Conservation (phyloP, 257 asterid species). For the Salvia miltiorrhiza region DNA sequence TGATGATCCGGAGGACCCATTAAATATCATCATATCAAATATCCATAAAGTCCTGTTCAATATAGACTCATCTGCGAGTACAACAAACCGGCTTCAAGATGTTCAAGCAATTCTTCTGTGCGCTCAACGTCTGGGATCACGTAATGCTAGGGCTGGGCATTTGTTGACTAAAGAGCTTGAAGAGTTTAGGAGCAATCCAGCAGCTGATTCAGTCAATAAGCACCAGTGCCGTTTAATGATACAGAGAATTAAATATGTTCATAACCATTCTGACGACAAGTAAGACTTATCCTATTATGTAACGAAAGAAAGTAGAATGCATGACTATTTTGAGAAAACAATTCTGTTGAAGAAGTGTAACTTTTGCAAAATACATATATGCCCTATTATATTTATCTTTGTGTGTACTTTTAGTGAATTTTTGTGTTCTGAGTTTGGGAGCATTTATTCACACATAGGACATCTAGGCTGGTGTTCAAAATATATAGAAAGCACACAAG, state of each 20-base stretch:
- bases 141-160: conserved; percentile 86
- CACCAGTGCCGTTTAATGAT: conserved; percentile 84
- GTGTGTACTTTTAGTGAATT: neutral
- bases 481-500: neutral
- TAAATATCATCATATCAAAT: conserved; percentile 71
- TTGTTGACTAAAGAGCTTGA: conserved; percentile 89
- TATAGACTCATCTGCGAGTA: conserved; percentile 69
- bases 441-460: neutral
- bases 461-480: neutral
- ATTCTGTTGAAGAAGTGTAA: neutral
- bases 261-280: conserved; percentile 72
- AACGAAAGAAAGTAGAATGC: conserved; percentile 4
- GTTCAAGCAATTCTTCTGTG: conserved; percentile 91
- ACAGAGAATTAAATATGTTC: conserved; percentile 80
- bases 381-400: neutral
- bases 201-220: conserved; percentile 90
- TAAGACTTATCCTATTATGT: conserved; percentile 36
- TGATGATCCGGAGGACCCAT: conserved; percentile 93
- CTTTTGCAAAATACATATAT: neutral
- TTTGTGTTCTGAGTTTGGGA: neutral
- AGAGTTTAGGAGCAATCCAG: conserved; percentile 71
- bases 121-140: conserved; percentile 87
- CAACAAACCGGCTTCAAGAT: conserved; percentile 87
- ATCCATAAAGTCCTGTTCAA: conserved; percentile 82
- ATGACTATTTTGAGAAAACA: neutral